Conservation (phyloP, 768 basidiomycete genomes). For the Naematelia aurantialba region DNA sequence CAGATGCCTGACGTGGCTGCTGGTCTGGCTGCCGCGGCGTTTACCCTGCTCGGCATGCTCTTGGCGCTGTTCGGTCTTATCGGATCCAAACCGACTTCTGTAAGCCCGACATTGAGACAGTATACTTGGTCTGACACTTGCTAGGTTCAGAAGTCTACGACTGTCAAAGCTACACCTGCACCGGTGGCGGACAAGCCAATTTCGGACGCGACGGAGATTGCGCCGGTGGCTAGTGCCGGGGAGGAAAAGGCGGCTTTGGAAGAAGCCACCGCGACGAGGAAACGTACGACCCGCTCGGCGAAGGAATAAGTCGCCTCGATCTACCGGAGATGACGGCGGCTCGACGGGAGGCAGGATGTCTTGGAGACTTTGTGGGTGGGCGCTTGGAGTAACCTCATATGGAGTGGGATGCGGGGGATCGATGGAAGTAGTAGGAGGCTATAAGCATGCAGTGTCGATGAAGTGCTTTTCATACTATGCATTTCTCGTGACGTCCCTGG, state of each 20-base stretch:
- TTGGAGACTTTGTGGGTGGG: neutral
- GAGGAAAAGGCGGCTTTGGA: conserved; percentile 4
- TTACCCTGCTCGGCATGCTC: conserved; percentile 82
- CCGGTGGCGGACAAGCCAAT: neutral
- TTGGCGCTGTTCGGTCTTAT: conserved; percentile 74
- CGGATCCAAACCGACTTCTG: conserved; percentile 54
- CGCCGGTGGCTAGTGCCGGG: conserved; percentile 7
- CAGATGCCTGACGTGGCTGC: conserved; percentile 82
- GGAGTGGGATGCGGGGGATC: neutral
- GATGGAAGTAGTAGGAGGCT: neutral
- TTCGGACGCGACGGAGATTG: neutral
- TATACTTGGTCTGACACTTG: too few species aligned
- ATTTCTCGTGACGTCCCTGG: too few species aligned
- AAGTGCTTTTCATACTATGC: neutral
- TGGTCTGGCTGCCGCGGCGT: conserved; percentile 66
- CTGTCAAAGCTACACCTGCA: conserved; percentile 6
- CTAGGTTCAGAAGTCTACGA: conserved; percentile 1
- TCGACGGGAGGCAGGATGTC: neutral
- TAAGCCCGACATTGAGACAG: conserved; percentile 10
- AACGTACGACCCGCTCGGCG: conserved; percentile 2
- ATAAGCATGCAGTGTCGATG: neutral
- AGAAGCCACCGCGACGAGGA: conserved; percentile 1
- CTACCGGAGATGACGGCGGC: neutral
- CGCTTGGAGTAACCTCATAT: neutral
- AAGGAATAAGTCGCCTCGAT: conserved; percentile 1